phyloP scores from a whole-genome alignment of 129 eudicot species.

The Mikania micrantha region DNA sequence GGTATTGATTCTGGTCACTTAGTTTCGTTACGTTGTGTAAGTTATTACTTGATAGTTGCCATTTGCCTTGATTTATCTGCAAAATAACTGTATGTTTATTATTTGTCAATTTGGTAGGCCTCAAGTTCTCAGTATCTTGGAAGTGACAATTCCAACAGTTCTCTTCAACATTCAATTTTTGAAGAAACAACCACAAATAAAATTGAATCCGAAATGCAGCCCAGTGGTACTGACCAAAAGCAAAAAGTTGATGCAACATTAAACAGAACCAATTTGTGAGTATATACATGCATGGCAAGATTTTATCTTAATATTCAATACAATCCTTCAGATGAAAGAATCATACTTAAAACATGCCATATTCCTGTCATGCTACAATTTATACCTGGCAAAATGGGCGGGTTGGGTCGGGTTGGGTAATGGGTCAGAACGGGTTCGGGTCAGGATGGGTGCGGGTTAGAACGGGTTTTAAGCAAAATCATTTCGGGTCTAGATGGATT shows the following conservation, averaged over 20 bases:
- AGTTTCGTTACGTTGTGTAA: neutral
- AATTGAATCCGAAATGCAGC: conserved; percentile 13
- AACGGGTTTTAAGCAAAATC: too few relatives aligned
- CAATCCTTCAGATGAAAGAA: neutral
- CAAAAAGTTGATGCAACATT: conserved; percentile 21
- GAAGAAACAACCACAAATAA: conserved; percentile 14
- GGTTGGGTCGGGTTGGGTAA: too few relatives aligned
- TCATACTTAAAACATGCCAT: neutral
- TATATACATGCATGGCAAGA: neutral
- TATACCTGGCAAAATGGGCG: too few relatives aligned
- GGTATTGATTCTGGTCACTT: neutral
- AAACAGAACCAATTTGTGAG: conserved; percentile 58
- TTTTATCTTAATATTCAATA: neutral
- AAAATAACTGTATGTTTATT: neutral
- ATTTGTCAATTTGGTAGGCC: conserved; percentile 24
- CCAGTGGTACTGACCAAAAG: conserved; percentile 20
- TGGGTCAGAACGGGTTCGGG: too few relatives aligned
- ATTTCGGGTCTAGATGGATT: too few relatives aligned
- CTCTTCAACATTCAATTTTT: conserved; percentile 7
- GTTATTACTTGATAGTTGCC: neutral
- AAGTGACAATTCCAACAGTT: conserved; percentile 4
- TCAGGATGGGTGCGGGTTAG: too few relatives aligned
- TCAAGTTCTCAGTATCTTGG: conserved; percentile 1
- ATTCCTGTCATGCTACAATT: too few relatives aligned
- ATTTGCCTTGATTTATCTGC: neutral